Percentiles rank a stretch among this genome's conserved stretches.
Conservation (phyloP, 805 yeast genomes). For the Starmerella vaccinii region DNA sequence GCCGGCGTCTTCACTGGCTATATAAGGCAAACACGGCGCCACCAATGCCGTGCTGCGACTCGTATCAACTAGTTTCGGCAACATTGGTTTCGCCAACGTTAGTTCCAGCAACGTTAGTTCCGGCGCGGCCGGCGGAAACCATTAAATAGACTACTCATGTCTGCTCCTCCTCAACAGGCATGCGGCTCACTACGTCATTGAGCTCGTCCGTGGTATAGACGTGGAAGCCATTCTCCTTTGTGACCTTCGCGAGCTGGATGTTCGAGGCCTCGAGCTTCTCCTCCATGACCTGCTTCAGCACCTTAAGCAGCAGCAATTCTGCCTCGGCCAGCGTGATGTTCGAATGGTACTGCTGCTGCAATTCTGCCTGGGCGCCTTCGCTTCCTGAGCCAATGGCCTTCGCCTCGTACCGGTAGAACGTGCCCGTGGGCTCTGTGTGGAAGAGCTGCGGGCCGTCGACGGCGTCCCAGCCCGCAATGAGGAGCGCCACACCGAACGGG, state of each 20-base stretch:
- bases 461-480: conserved; percentile 92
- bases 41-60: too few species aligned
- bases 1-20: too few species aligned
- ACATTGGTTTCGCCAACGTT: too few species aligned
- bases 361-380: conserved; percentile 97
- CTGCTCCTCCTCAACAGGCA: conserved; percentile 47
- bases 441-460: conserved; percentile 81
- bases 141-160: neutral
- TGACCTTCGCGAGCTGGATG: conserved; percentile 90
- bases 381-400: conserved; percentile 98
- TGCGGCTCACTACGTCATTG: conserved; percentile 62
- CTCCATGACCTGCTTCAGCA: conserved; percentile 96
- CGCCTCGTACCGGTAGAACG: conserved; percentile 94
- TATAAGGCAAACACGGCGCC: too few species aligned
- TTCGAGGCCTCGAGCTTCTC: conserved; percentile 91
- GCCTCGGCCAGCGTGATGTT: conserved; percentile 88
- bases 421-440: conserved; percentile 99
- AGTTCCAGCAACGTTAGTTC: too few species aligned
- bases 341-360: conserved; percentile 87
- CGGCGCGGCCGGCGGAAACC: too few species aligned
- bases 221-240: conserved; percentile 66
- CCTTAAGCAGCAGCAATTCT: conserved; percentile 76
- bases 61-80: too few species aligned
- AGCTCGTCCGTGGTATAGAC: conserved; percentile 77
- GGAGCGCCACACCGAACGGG: conserved; percentile 96